Base-by-base conservation (phyloP, 1,284 basidiomycete genomes). In the Tilletia caries region DNA sequence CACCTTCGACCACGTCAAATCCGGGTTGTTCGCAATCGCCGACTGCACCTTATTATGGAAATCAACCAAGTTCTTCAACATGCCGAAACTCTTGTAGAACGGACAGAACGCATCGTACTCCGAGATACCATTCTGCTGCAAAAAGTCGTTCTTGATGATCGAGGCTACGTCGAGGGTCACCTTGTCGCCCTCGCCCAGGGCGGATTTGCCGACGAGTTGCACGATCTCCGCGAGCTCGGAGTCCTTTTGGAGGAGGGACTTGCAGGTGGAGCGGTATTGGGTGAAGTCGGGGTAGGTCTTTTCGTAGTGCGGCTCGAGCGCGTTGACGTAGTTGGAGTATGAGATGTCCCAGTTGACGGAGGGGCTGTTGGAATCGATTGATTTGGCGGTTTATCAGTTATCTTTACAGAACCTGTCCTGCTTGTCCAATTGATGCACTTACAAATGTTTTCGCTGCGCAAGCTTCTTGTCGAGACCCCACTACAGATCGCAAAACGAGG, bases 311-410 rank as follows among this genome's bases (percentile, higher is more conserved):
- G 92, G 89, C 83, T 98, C 94, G 67, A 99, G 89, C 6, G 95
- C 90, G 83, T 94, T 94, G 76, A 92, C 92, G 86, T 98, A 98
- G 85, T 98, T 98, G 68, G 95, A 98, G 85, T 98, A 98, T 6
- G 96, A 98, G 25, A 95, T 86, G 80, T 91, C 95, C 95, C 96
- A 98, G 86, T 98, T 98, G 84, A 99, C 95, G 34, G 93, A 96
- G 1, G 95, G 95, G 88, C 58, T 62, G 23, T 6, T 15, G 58
- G n/a, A 29, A 12, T 2, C 32, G 58, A n/a, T 12, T 5, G 37
- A 41, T 41, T 41, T 15, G 37, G 15, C 8, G 2, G 37, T 6
- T 10, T 44, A 18, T 8, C 41, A 44, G 41, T 44, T 18, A 44
- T 8, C 41, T 18, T 44, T 8, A 44, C 10, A 44, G 10, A 44